phyloP scores from a whole-genome alignment of 768 basidiomycete genomes.

The Macrocybe gigantea region DNA sequence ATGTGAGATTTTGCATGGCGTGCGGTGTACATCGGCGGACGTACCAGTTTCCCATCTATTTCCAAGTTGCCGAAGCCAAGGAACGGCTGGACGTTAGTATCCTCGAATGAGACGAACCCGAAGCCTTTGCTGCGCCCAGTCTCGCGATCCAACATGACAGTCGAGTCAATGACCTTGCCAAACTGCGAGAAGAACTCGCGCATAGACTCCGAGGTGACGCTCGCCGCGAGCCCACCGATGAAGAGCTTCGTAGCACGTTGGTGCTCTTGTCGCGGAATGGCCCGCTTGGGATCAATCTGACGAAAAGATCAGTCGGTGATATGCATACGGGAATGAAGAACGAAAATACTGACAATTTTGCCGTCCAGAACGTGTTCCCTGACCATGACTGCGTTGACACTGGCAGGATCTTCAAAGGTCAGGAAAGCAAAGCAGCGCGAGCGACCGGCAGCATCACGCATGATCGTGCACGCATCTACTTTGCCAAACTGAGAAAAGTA shows the following conservation, averaged over 20 bases:
- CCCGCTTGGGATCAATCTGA: constrained; percentile 99
- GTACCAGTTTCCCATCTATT: constrained; percentile 91
- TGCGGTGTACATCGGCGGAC: constrained; percentile 17
- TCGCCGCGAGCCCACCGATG: constrained; percentile 89
- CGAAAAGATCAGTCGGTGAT: neutral
- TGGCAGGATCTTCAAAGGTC: constrained; percentile 89
- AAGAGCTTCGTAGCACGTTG: constrained; percentile 92
- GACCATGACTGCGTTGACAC: constrained; percentile 94
- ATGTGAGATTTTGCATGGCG: neutral
- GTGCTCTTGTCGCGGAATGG: constrained; percentile 95
- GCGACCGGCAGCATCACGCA: constrained; percentile 93
- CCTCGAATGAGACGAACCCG: constrained; percentile 94
- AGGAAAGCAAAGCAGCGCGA: constrained; percentile 97
- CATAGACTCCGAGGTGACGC: constrained; percentile 92
- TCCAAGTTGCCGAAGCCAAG: constrained; percentile 85
- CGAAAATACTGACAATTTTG: constrained; percentile 73
- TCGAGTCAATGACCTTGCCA: constrained; percentile 94
- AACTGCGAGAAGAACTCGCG: constrained; percentile 90
- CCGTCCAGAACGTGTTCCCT: constrained; percentile 94
- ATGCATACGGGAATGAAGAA: neutral
- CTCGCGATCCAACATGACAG: constrained; percentile 97
- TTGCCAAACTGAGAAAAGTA: constrained; percentile 97
- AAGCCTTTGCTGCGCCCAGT: constrained; percentile 95
- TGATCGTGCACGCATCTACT: constrained; percentile 97
- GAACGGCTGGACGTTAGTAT: constrained; percentile 84